Evolutionary conservation across 192 early-diverging fungal species (phyloP).

Genomic region (Geranomyces michiganensis): DNA sequence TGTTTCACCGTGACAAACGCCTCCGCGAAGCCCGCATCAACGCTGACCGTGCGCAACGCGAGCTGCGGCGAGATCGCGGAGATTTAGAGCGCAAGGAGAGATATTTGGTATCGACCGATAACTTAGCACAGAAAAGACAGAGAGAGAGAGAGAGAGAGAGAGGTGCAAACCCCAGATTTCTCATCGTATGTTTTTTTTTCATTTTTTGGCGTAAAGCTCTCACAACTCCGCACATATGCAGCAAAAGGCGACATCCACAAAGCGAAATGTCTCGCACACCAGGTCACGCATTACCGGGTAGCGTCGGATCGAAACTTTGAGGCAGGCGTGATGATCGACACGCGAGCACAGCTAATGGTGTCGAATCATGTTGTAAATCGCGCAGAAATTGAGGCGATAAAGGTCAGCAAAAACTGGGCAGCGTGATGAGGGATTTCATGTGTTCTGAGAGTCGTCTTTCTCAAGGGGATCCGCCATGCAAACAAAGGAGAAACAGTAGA

Average conservation of each 20-base stretch:
- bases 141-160: no score
- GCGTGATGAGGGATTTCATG: not conserved
- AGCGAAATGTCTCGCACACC: constrained; percentile 46
- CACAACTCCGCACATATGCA: constrained; percentile 35
- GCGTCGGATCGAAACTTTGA: constrained; percentile 48
- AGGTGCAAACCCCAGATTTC: no score
- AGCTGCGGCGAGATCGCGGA: constrained; percentile 41
- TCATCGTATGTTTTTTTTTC: no score
- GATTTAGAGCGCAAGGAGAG: constrained; percentile 51
- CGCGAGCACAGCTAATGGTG: constrained; percentile 46
- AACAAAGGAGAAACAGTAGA: constrained; percentile 39
- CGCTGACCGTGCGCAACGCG: constrained; percentile 41
- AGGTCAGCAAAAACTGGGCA: constrained; percentile 18
- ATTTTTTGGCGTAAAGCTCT: constrained; percentile 31
- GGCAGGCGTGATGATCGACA: constrained; percentile 44
- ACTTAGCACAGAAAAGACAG: not conserved
- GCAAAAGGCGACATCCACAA: constrained; percentile 49
- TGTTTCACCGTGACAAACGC: constrained; percentile 36
- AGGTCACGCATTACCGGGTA: constrained; percentile 43
- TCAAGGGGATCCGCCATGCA: constrained; percentile 42
- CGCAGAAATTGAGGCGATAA: constrained; percentile 50
- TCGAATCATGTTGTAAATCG: constrained; percentile 51
- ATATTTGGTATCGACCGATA: constrained; percentile 36
- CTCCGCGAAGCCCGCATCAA: constrained; percentile 43
- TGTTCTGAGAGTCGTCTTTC: not conserved